phyloP scores from a whole-genome alignment of 2,329 filamentous ascomycete genomes.

The Hymenotorrendiella dingleyae region DNA sequence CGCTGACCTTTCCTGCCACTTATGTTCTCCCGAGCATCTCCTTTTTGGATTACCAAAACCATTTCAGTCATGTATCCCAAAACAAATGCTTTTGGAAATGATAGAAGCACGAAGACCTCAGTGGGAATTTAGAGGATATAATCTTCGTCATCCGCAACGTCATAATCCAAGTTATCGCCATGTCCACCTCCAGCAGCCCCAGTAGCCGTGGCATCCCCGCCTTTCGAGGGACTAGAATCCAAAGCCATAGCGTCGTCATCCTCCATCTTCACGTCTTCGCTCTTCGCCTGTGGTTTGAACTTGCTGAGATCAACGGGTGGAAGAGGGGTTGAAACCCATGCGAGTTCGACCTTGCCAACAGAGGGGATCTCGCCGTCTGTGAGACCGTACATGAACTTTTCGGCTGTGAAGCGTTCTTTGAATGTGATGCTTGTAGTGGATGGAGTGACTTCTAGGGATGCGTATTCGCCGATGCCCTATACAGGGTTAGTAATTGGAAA shows the following conservation, averaged over 20 bases:
- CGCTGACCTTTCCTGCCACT: no score
- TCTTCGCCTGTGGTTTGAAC: constrained; percentile 2
- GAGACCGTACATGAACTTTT: constrained; percentile 59
- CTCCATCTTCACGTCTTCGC: constrained; percentile 11
- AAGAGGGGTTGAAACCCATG: constrained; percentile 47
- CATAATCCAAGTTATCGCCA: constrained; percentile 33
- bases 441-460: constrained; percentile 46
- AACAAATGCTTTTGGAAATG: no score
- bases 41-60: no score
- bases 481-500: constrained; percentile 4
- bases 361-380: constrained; percentile 53
- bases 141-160: constrained; percentile 38
- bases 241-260: constrained; percentile 26
- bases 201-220: constrained; percentile 10
- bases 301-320: constrained; percentile 19
- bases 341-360: constrained; percentile 57
- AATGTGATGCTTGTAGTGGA: constrained; percentile 52
- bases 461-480: constrained; percentile 58
- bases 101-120: no score
- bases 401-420: constrained; percentile 63
- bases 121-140: no score
- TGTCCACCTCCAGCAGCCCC: constrained; percentile 18
- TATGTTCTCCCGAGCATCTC: no score
- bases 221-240: constrained; percentile 11
- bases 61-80: no score